Evolutionary conservation across 306 rosid species (phyloP).

Genomic region (Morella rubra): DNA sequence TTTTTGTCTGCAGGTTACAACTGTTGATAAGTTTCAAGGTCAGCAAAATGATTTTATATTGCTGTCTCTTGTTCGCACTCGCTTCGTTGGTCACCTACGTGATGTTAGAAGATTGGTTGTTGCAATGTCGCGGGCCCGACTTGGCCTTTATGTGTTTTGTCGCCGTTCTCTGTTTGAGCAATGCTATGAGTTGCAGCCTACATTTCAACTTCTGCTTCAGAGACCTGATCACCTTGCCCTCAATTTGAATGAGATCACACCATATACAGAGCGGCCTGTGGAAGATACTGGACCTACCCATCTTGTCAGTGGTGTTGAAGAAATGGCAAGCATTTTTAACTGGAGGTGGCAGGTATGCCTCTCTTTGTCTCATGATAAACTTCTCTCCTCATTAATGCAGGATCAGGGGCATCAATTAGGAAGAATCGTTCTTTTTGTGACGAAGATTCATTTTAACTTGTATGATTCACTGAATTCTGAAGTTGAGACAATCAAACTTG

Average conservation of each 20-base stretch:
- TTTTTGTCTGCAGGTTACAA: constrained; percentile 64
- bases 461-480: neutral
- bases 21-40: constrained; percentile 98
- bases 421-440: neutral
- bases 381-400: neutral
- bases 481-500: neutral
- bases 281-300: constrained; percentile 67
- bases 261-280: constrained; percentile 63
- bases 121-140: constrained; percentile 99
- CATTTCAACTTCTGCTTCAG: constrained; percentile 86
- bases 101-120: constrained; percentile 98
- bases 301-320: constrained; percentile 80
- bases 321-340: constrained; percentile 68
- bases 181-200: constrained; percentile 94
- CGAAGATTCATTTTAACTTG: neutral
- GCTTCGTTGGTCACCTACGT: constrained; percentile 95
- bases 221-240: constrained; percentile 87
- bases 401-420: neutral
- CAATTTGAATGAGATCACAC: constrained; percentile 60
- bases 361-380: constrained; percentile 5
- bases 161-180: constrained; percentile 93
- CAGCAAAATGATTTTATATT: constrained; percentile 96
- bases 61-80: constrained; percentile 91
- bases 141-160: constrained; percentile 90
- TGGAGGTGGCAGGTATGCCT: constrained; percentile 68